Percentiles rank a stretch among this genome's conserved stretches.
phyloP scores from a whole-genome alignment of 371 early-diverging fungal genomes.

The Mortierella sp. region DNA sequence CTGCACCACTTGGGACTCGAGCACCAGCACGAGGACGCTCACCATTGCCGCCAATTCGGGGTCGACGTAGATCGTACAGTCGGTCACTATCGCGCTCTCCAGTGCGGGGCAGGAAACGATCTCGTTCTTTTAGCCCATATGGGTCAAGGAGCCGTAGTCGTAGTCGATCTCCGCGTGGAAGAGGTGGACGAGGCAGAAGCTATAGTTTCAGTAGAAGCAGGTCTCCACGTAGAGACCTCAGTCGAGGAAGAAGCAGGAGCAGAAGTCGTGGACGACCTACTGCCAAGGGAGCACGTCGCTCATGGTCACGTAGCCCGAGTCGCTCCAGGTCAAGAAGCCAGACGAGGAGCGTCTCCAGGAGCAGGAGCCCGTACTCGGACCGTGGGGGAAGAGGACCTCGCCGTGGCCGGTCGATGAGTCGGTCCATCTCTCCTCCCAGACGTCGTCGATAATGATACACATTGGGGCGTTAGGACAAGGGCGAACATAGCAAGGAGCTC shows the following conservation, averaged over 20 bases:
- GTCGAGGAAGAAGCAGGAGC: slow-evolving; percentile 34
- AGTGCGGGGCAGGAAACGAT: slow-evolving; percentile 44
- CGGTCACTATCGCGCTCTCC: slow-evolving; percentile 49
- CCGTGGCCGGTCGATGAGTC: slow-evolving; percentile 37
- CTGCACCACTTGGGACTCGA: slow-evolving; percentile 34
- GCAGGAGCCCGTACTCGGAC: slow-evolving; percentile 33
- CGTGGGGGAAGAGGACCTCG: slow-evolving; percentile 28
- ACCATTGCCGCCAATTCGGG: slow-evolving; percentile 23
- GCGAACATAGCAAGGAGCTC: too few relatives aligned
- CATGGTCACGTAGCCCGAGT: slow-evolving; percentile 37
- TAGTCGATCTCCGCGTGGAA: slow-evolving; percentile 22
- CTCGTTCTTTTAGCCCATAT: slow-evolving; percentile 47
- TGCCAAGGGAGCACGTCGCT: slow-evolving; percentile 24
- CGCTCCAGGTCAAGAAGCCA: slow-evolving; percentile 32
- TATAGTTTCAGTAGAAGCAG: slow-evolving; percentile 34
- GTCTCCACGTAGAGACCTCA: slow-evolving; percentile 27
- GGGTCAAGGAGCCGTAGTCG: slow-evolving; percentile 48
- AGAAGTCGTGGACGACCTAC: slow-evolving; percentile 33
- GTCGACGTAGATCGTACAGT: slow-evolving; percentile 33
- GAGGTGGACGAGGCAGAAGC: slow-evolving; percentile 25
- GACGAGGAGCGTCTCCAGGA: slow-evolving; percentile 22
- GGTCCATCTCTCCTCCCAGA: slow-evolving; percentile 39
- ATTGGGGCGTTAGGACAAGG: too few relatives aligned
- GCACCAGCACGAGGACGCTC: slow-evolving; percentile 34
- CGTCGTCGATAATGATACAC: slow-evolving; percentile 26